Evolutionary conservation across 2,329 filamentous ascomycete species (phyloP).

Genomic region (Alternaria sp.): DNA sequence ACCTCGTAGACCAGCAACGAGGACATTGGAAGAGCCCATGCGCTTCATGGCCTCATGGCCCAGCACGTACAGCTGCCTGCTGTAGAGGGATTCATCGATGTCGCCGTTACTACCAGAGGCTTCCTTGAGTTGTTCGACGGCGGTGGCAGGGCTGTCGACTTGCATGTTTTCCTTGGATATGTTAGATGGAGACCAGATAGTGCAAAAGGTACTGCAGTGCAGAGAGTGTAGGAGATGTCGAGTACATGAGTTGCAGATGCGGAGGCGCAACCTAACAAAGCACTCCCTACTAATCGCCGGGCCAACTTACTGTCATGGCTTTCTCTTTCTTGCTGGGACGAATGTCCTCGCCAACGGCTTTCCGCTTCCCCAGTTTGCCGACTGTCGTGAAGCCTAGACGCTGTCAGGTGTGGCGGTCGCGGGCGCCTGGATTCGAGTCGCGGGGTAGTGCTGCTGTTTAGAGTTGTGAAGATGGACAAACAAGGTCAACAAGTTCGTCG

Average conservation of each 20-base stretch:
- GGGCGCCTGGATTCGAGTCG: slow-evolving; percentile 16
- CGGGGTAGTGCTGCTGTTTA: slow-evolving; percentile 20
- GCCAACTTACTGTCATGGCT: slow-evolving; percentile 51
- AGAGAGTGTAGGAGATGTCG: slow-evolving; percentile 5
- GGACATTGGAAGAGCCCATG: slow-evolving; percentile 95
- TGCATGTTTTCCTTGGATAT: slow-evolving; percentile 66
- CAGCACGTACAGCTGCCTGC: slow-evolving; percentile 73
- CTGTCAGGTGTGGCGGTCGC: slow-evolving; percentile 31
- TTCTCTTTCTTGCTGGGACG: slow-evolving; percentile 53
- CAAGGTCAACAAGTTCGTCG: slow-evolving; percentile 12
- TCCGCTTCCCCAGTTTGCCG: slow-evolving; percentile 56
- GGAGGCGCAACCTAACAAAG: slow-evolving; percentile 22
- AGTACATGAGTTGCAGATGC: slow-evolving; percentile 12
- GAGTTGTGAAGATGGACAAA: slow-evolving; percentile 5
- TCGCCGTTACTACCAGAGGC: slow-evolving; percentile 60
- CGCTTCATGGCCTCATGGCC: slow-evolving; percentile 94
- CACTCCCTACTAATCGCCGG: not conserved
- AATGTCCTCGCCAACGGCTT: slow-evolving; percentile 48
- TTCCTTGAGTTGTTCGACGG: slow-evolving; percentile 66
- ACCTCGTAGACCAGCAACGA: slow-evolving; percentile 90
- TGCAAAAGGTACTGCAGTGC: not conserved
- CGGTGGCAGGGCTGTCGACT: slow-evolving; percentile 65
- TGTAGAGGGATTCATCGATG: slow-evolving; percentile 74
- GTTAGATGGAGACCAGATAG: slow-evolving; percentile 11
- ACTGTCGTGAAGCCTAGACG: slow-evolving; percentile 34